Evolutionary conservation across 345 rosid species (phyloP).

Genomic region (Schrenkiella parvula): DNA sequence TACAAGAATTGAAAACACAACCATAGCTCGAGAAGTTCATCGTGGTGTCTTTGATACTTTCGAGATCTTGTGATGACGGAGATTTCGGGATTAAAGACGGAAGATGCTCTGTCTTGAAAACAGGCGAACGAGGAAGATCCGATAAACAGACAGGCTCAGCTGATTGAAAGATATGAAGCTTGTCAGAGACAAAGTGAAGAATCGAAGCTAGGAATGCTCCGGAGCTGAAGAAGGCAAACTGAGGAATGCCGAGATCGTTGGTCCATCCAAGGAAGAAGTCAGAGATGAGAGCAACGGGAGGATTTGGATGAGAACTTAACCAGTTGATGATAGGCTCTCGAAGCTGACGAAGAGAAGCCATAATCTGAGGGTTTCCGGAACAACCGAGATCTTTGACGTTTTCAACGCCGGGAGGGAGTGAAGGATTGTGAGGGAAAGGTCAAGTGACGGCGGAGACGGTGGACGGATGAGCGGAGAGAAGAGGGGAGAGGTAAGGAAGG

Average conservation of each 20-base stretch:
- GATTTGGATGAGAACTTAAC: slow-evolving; percentile 52
- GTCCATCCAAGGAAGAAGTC: slow-evolving; percentile 64
- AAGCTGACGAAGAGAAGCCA: slow-evolving; percentile 36
- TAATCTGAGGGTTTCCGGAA: slow-evolving; percentile 23
- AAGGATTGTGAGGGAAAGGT: slow-evolving; percentile 10
- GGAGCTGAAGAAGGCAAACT: slow-evolving; percentile 45
- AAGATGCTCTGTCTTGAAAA: slow-evolving; percentile 45
- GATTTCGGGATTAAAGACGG: slow-evolving; percentile 34
- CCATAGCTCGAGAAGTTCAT: slow-evolving; percentile 41
- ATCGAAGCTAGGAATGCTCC: slow-evolving; percentile 37
- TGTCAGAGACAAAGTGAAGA: slow-evolving; percentile 23
- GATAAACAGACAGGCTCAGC: slow-evolving; percentile 34
- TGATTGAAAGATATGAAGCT: neutral
- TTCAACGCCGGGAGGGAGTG: slow-evolving; percentile 5
- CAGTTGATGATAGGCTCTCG: slow-evolving; percentile 40
- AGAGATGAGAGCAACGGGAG: slow-evolving; percentile 50
- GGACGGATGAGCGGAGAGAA: no score
- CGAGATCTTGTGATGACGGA: slow-evolving; percentile 25
- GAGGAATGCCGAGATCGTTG: slow-evolving; percentile 37
- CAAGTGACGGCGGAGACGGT: neutral
- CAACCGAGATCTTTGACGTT: slow-evolving; percentile 47
- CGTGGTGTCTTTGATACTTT: slow-evolving; percentile 23
- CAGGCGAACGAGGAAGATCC: slow-evolving; percentile 49
- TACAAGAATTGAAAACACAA: slow-evolving; percentile 43
- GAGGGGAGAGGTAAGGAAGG: slow-evolving; percentile 16